phyloP scores from a whole-genome alignment of 2,329 filamentous ascomycete genomes.

The Didymosphaeria variabile region DNA sequence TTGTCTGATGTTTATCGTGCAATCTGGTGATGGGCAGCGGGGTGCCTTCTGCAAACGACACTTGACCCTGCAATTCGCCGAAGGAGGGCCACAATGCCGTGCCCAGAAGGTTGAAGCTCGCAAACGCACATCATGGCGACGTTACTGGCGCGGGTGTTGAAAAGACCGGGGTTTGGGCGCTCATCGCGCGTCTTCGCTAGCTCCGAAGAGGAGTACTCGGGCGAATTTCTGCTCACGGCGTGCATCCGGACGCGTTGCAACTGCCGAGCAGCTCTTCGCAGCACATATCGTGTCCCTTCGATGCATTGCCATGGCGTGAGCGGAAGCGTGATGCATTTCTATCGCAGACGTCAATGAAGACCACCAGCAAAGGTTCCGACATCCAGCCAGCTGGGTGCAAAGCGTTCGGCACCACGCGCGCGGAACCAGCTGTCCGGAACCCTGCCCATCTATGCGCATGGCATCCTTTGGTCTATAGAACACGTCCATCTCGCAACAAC shows the following conservation, averaged over 20 bases:
- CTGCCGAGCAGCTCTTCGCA: background rate
- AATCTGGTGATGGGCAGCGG: too few relatives aligned
- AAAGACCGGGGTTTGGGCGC: too few relatives aligned
- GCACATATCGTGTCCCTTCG: background rate
- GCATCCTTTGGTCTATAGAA: background rate
- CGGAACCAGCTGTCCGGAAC: background rate
- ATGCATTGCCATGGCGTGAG: too few relatives aligned
- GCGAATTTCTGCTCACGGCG: background rate
- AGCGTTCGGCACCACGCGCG: background rate
- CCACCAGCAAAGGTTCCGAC: background rate
- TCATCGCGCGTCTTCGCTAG: background rate
- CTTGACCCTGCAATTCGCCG: too few relatives aligned
- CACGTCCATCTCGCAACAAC: too few relatives aligned
- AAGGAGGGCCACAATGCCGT: too few relatives aligned
- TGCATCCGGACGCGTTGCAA: background rate
- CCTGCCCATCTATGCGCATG: background rate
- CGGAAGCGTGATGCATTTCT: background rate
- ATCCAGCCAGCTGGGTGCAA: background rate
- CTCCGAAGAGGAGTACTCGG: background rate
- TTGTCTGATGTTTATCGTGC: too few relatives aligned
- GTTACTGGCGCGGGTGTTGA: too few relatives aligned
- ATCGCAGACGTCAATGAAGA: background rate
- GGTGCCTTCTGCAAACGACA: too few relatives aligned
- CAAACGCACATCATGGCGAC: too few relatives aligned
- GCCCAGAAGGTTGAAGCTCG: too few relatives aligned